phyloP scores from a whole-genome alignment of 2,329 filamentous ascomycete genomes.

The Colletotrichum sp. region DNA sequence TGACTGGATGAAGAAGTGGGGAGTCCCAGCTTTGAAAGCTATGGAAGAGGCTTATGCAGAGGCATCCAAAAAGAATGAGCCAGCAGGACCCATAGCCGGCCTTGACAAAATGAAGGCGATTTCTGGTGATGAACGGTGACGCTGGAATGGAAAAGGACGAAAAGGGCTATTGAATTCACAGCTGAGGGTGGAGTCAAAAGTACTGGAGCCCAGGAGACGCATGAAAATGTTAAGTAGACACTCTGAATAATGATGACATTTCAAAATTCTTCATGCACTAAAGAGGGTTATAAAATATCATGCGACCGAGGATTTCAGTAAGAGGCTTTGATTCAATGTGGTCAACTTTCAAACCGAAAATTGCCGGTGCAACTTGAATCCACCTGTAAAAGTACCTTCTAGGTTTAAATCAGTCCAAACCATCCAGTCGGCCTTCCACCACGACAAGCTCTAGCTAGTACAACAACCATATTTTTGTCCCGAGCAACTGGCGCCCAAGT shows the following conservation, averaged over 20 bases:
- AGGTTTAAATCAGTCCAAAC: not conserved
- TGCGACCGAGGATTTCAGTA: rapidly evolving
- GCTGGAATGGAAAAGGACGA: not conserved
- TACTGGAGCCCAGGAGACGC: not conserved
- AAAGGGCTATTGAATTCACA: not conserved
- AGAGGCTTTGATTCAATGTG: rapidly evolving
- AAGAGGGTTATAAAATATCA: not conserved
- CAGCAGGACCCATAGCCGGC: rapidly evolving
- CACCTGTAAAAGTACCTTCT: not conserved
- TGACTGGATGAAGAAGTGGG: not conserved
- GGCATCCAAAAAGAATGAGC: not conserved
- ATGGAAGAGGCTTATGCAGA: not conserved
- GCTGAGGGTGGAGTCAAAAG: not conserved
- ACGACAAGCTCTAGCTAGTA: not conserved
- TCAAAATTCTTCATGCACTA: rapidly evolving
- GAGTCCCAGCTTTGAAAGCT: not conserved
- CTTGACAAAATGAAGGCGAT: too few species aligned
- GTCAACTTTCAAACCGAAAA: not conserved
- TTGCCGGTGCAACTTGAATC: rapidly evolving
- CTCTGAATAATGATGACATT: not conserved
- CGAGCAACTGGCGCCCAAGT: not conserved
- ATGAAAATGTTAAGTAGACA: rapidly evolving
- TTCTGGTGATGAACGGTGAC: not conserved
- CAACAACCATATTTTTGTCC: not conserved
- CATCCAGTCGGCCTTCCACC: not conserved